These are phyloP conservation scores for Lonicera japonica DNA, from an alignment of 129 eudicot species.

Conservation along the genomic window DNA sequence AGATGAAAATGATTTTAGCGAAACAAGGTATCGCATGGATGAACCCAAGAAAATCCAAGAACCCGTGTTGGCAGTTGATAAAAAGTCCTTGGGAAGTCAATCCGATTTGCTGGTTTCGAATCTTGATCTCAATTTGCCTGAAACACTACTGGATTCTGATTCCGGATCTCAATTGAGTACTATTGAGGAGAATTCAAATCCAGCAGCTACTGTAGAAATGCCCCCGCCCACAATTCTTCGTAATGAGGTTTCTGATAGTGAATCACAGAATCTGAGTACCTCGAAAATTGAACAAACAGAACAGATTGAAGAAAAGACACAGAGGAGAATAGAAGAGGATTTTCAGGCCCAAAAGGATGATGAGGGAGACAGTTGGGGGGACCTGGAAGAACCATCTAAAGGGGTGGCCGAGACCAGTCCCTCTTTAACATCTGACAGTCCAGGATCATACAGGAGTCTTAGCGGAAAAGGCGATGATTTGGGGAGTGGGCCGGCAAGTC, in stretches of 20 bases:
- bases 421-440: conserved; percentile 49
- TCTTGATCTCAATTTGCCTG: conserved; percentile 39
- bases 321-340: conserved; percentile 39
- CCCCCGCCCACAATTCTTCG: conserved; percentile 5
- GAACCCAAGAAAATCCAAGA: conserved; percentile 25
- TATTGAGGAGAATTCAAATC: conserved; percentile 38
- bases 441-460: conserved; percentile 56
- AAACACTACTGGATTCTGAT: conserved; percentile 42
- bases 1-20: conserved; percentile 23
- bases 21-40: conserved; percentile 17
- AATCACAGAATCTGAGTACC: conserved; percentile 4
- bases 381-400: conserved; percentile 47
- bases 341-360: conserved; percentile 35
- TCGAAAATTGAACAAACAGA: conserved; percentile 30
- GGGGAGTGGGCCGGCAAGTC: conserved; percentile 81
- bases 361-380: conserved; percentile 48
- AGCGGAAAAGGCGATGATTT: conserved; percentile 57
- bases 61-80: conserved; percentile 11
- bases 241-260: conserved; percentile 19
- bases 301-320: conserved; percentile 35
- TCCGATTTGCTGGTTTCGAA: conserved; percentile 16
- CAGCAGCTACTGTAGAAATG: conserved; percentile 14
- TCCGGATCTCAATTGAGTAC: conserved; percentile 28
- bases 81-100: conserved; percentile 21
- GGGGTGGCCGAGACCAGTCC: conserved; percentile 37